Base-by-base conservation (phyloP, 805 yeast genomes). In the Candida endomychidarum region DNA sequence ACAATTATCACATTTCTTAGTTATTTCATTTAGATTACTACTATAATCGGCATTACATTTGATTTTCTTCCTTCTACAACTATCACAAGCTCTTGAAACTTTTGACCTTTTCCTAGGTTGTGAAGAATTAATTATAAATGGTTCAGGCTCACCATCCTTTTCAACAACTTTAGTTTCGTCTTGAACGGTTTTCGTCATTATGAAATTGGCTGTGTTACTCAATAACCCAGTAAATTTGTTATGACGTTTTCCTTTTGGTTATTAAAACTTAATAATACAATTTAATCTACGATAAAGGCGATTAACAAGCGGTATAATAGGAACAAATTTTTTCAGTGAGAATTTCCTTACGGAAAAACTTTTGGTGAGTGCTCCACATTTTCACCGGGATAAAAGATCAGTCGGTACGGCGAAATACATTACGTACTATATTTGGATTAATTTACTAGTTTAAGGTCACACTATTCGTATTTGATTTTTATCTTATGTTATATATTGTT, bases 1-100 rank as follows among this genome's bases (percentile, higher is more conserved):
- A 58, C 95, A 85, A 47, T 77, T 81, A 10, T 81, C 62, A 57
- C 95, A 85, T 1, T 70, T 57, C 43, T 70, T 72, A 25, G 72
- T 63, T n/a, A 80, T 72, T 8, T 65, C 62, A 49, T 64, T 74
- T 14, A 75, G 67, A 4, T 69, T 60, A 8, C 61, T 34, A 37
- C 68, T 67, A 42, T 74, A 71, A 18, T 72, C 72, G 16, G 85
- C 87, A 56, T 84, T 80, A 61, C 95, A 85, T 40, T 78, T 70
- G 16, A 84, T 73, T 55, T 85, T 85, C 58, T 83, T 83, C 33
- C 84, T 70, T 25, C 93, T 71, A 57, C 93, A 85, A 40, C 82
- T 80, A 56, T 85, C 95, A 56, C 95, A 85, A 2, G 91, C 93
- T 38, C 95, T 60, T 1, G 89, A 82, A 0, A 84, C 88, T 56